phyloP scores from a whole-genome alignment of 495 filamentous ascomycete species.

The Aspergillus cristatus region DNA sequence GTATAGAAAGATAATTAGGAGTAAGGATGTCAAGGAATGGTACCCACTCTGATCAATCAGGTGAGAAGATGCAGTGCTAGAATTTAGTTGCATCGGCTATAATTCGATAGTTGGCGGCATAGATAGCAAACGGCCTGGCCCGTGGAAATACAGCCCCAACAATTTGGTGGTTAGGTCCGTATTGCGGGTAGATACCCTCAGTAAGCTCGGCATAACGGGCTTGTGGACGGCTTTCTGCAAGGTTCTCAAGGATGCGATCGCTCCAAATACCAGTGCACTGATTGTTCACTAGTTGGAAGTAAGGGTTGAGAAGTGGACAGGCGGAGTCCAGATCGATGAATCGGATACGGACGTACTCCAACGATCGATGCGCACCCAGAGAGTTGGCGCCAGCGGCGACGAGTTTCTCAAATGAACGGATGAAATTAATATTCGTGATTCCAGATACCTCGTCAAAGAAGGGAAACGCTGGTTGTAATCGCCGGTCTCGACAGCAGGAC shows the following conservation, averaged over 20 bases:
- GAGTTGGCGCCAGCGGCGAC: slow-evolving; percentile 50
- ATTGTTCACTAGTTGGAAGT: slow-evolving; percentile 50
- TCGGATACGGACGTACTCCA: slow-evolving; percentile 55
- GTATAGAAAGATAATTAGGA: too few relatives aligned
- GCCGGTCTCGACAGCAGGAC: slow-evolving; percentile 52
- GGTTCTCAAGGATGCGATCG: slow-evolving; percentile 47
- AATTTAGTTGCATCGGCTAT: slow-evolving; percentile 27
- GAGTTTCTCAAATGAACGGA: slow-evolving; percentile 54
- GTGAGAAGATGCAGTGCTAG: not conserved
- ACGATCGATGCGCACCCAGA: slow-evolving; percentile 39
- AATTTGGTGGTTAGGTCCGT: slow-evolving; percentile 19
- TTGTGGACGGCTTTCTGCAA: slow-evolving; percentile 43
- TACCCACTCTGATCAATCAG: not conserved
- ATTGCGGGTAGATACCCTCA: slow-evolving; percentile 40
- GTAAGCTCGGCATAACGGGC: slow-evolving; percentile 48
- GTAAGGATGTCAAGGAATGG: too few relatives aligned
- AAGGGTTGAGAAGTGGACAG: slow-evolving; percentile 49
- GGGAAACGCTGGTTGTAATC: slow-evolving; percentile 15
- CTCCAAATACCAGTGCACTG: slow-evolving; percentile 61
- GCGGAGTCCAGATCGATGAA: slow-evolving; percentile 61
- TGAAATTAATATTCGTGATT: slow-evolving; percentile 59
- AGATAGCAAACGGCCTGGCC: slow-evolving; percentile 23
- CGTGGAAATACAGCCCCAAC: slow-evolving; percentile 24
- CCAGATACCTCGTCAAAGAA: slow-evolving; percentile 47
- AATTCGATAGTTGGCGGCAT: slow-evolving; percentile 22